Evolutionary conservation across 2,329 filamentous ascomycete genomes (phyloP), one percentile per base, ranked within the genome.

Genomic region (Ophiostoma pallidulum): DNA sequence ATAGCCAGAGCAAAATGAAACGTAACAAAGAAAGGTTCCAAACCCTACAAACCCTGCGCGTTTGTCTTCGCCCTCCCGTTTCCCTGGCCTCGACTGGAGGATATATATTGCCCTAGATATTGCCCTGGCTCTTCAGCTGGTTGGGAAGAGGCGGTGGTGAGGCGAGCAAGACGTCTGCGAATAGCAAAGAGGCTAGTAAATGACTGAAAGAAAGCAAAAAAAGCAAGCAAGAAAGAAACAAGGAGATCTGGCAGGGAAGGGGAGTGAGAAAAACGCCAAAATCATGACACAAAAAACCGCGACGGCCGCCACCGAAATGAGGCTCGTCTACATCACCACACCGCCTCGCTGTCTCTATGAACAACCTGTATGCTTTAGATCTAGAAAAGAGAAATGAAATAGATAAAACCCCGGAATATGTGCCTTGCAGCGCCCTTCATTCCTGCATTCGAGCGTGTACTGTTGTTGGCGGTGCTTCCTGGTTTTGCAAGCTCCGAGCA

Each of bases 281-380:
- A 39, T 33, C 36, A 40, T 36, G 24, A n/a, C n/a, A n/a, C n/a
- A 35, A 13, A 13, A 35, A 6, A 6, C 32, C 28, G 28, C 28
- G 8, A 29, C 7, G 28, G 13, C 28, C 13, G 28, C 7, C 7
- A 13, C 28, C 28, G 28, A 29, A 7, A 13, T 13, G 13, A 7
- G 7, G 8, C 28, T 29, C 13, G 8, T 13, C 28, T 13, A 8
- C 28, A 7, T 8, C 28, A 7, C 8, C 28, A n/a, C n/a, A n/a
- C n/a, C n/a, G n/a, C 22, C 20, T 29, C 22, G 38, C 40, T 33
- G 9, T 20, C 38, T 50, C 42, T 50, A 50, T 46, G 40, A 41
- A 41, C 36, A 26, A 29, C 37, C 31, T 45, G 37, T 41, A 45
- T 32, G 24, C 14, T 33, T 36, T 42, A 50, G 20, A 45, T 50